Percentiles rank a stretch among this genome's conserved stretches.
Conservation (phyloP, 2,329 filamentous ascomycete species). For the Aspergillus fumigatiaffinis region DNA sequence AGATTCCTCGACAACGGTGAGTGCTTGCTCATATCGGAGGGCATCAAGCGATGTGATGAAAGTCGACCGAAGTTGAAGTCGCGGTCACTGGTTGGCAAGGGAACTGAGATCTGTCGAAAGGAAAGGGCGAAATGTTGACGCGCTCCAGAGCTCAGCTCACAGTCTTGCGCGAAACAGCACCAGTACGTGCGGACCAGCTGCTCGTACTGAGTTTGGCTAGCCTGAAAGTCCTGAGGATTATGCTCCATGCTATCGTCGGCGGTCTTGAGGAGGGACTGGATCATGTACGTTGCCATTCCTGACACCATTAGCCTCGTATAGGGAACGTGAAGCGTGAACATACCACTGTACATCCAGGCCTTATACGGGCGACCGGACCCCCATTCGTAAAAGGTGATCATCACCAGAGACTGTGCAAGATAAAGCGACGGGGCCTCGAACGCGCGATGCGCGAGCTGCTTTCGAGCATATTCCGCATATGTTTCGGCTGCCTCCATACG, state of each 20-base stretch:
- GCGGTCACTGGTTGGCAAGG: slow-evolving; percentile 32
- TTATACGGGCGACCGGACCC: slow-evolving; percentile 33
- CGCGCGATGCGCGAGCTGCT: slow-evolving; percentile 26
- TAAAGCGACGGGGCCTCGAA: slow-evolving; percentile 33
- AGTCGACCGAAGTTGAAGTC: slow-evolving; percentile 32
- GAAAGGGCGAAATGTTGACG: slow-evolving; percentile 36
- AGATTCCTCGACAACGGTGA: slow-evolving; percentile 18
- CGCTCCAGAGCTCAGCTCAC: slow-evolving; percentile 35
- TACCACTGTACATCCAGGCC: slow-evolving; percentile 39
- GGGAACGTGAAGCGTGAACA: background rate
- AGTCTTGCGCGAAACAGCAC: slow-evolving; percentile 37
- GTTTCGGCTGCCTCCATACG: slow-evolving; percentile 23
- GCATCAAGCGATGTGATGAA: slow-evolving; percentile 24
- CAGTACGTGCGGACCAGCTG: slow-evolving; percentile 37
- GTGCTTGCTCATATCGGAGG: slow-evolving; percentile 24
- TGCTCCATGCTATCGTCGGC: slow-evolving; percentile 37
- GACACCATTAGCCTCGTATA: background rate
- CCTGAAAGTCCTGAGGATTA: slow-evolving; percentile 30
- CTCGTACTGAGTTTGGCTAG: slow-evolving; percentile 32
- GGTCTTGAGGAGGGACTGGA: slow-evolving; percentile 34
- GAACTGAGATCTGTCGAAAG: slow-evolving; percentile 35
- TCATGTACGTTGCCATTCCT: slow-evolving; percentile 40
- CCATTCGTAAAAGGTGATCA: slow-evolving; percentile 37
- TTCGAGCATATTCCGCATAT: slow-evolving; percentile 32
- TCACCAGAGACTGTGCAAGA: slow-evolving; percentile 35